A percentile compares a stretch with the other conserved stretches of the same genome.
Conservation (phyloP, 2,329 filamentous ascomycete genomes). For the Emergomyces orientalis region DNA sequence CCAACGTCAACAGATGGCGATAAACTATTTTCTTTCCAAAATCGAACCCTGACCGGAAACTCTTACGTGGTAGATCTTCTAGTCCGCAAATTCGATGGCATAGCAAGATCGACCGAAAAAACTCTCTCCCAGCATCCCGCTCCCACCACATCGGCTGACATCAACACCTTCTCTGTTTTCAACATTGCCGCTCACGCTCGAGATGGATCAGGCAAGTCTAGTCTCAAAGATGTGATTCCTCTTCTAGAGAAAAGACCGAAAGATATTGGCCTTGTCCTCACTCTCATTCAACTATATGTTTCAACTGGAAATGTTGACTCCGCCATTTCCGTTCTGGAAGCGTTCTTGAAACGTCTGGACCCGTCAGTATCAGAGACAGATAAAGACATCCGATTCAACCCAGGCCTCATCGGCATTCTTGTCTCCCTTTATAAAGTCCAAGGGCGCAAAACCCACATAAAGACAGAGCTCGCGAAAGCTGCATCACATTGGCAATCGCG, state of each 20-base stretch:
- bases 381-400: slow-evolving; percentile 66
- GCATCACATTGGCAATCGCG: slow-evolving; percentile 70
- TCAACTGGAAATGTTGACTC: slow-evolving; percentile 60
- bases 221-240: slow-evolving; percentile 59
- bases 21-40: slow-evolving; percentile 51
- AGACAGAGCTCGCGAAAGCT: slow-evolving; percentile 65
- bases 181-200: slow-evolving; percentile 67
- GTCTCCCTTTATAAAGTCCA: slow-evolving; percentile 71
- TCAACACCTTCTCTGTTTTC: slow-evolving; percentile 51
- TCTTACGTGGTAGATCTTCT: slow-evolving; percentile 49
- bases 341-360: slow-evolving; percentile 65
- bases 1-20: slow-evolving; percentile 41
- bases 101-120: slow-evolving; percentile 47
- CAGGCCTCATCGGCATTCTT: slow-evolving; percentile 70
- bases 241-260: slow-evolving; percentile 64
- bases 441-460: slow-evolving; percentile 62
- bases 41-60: slow-evolving; percentile 46
- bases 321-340: slow-evolving; percentile 65
- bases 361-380: slow-evolving; percentile 47
- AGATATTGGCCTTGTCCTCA: slow-evolving; percentile 72
- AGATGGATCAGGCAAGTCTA: slow-evolving; percentile 54
- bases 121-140: slow-evolving; percentile 40
- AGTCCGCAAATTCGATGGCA: slow-evolving; percentile 50
- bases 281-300: slow-evolving; percentile 72
- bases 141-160: slow-evolving; percentile 42